Base-by-base conservation (phyloP, 2,329 filamentous ascomycete species). In the Monosporascus sp. region DNA sequence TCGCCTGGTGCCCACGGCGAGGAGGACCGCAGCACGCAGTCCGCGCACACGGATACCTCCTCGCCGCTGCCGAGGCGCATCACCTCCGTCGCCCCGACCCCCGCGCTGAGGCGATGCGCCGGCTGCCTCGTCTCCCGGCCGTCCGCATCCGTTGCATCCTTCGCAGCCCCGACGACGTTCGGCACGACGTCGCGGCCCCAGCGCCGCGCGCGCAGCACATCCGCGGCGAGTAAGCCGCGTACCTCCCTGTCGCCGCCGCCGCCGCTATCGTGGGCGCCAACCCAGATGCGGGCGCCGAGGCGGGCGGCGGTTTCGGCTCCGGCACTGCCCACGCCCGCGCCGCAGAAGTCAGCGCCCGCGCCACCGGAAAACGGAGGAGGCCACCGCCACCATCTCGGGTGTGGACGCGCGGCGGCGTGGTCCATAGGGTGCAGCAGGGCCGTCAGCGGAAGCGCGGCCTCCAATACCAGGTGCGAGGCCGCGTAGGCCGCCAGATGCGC, bases 401-500 rank as follows among this genome's bases (percentile, higher is more conserved):
- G 14, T 16, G 7, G 41, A 7, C 41, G 41, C 6, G 41, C 83
- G 20, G 75, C 70, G 26, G 85, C 76, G 8, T 71, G 71, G 61
- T 86, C 81, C 68, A 87, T 84, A 51, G 80, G 81, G 65, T 88
- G 85, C 17, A 89, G 73, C 5, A 89, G 77, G 0, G 80, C 79
- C 0, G 82, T 86, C 19, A 89, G 70, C 0, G 84, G 85, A 3
- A 87, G 72, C 0, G 84, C 82, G 2, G 79, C 74, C 61, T 81
- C 75, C 1, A 72, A 65, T 2, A 81, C 71, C 3, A 87, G 79
- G 62, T 86, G 81, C 0, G 76, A 75, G 2, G 77, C 76, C 6
- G 78, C 75, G 63, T 85, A 88, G 7, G 79, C 71, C 31, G 74
- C 69, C 9, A 89, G 71, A 22, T 76, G 71, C 5, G 74, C 65